These are phyloP conservation scores for Pseudogymnoascus sp. DNA, from an alignment of 2,329 filamentous ascomycete genomes.

Conservation along the genomic window DNA sequence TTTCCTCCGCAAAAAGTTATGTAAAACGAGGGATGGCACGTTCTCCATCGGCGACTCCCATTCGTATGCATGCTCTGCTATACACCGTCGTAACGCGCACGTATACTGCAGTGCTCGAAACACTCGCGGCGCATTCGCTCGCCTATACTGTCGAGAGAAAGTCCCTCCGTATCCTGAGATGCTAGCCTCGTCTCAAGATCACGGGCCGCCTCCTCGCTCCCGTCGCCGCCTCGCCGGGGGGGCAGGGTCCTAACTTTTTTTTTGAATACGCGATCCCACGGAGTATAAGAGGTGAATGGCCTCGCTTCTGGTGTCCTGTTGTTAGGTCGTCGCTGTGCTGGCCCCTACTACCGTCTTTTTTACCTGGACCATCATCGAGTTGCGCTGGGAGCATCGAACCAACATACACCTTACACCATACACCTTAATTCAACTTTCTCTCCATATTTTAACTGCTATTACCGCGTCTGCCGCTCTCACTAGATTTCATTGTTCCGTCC, in stretches of 20 bases:
- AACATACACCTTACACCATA: background rate
- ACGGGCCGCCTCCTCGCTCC: constrained; percentile 8
- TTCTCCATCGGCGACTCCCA: background rate
- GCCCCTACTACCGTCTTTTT: background rate
- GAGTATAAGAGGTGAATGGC: background rate
- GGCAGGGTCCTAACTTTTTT: background rate
- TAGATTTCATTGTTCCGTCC: background rate
- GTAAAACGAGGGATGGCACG: background rate
- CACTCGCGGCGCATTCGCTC: constrained; percentile 4
- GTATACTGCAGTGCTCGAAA: constrained; percentile 3
- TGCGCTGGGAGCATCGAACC: constrained; percentile 5
- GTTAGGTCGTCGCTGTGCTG: background rate
- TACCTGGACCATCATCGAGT: constrained; percentile 1
- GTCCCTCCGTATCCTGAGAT: constrained; percentile 7
- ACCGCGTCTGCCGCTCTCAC: background rate
- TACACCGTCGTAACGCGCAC: background rate
- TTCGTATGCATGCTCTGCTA: background rate
- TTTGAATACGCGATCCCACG: background rate
- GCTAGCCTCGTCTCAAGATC: constrained; percentile 8
- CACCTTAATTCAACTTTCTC: constrained; percentile 2
- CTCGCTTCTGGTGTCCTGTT: background rate
- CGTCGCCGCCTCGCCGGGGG: background rate
- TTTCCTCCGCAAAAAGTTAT: background rate
- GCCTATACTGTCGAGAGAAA: background rate
- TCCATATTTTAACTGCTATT: background rate